Percentiles rank a stretch among this genome's conserved stretches.
Evolutionary conservation across 306 rosid genomes (phyloP).

Genomic region (Delonix regia): DNA sequence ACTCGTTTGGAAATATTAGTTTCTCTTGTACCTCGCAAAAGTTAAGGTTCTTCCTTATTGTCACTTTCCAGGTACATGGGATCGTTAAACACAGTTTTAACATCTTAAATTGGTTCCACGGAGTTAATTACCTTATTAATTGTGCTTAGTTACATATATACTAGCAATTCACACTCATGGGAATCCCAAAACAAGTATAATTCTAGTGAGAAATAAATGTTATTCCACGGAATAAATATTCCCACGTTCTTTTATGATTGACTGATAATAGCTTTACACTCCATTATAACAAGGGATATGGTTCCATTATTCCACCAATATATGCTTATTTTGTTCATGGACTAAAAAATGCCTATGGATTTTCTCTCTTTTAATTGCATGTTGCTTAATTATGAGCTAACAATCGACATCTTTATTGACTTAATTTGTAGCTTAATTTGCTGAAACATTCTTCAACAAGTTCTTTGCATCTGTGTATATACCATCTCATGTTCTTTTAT

Average conservation of each 20-base stretch:
- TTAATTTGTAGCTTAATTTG: slow-evolving; percentile 49
- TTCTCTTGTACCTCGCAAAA: background rate
- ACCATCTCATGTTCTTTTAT: background rate
- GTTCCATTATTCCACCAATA: slow-evolving; percentile 57
- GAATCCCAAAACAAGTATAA: background rate
- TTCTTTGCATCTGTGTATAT: slow-evolving; percentile 27
- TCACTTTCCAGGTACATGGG: slow-evolving; percentile 8
- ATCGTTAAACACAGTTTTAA: background rate
- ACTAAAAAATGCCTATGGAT: slow-evolving; percentile 33
- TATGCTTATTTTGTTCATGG: slow-evolving; percentile 34
- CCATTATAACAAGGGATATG: slow-evolving; percentile 45
- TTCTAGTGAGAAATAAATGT: background rate
- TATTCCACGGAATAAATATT: slow-evolving; percentile 32
- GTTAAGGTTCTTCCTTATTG: background rate
- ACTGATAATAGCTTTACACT: slow-evolving; percentile 28
- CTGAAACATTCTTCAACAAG: slow-evolving; percentile 39
- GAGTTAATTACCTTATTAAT: background rate
- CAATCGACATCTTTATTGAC: slow-evolving; percentile 30
- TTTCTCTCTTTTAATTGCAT: slow-evolving; percentile 30
- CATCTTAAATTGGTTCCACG: background rate
- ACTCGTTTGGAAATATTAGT: background rate
- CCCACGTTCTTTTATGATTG: slow-evolving; percentile 12
- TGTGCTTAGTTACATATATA: slow-evolving; percentile 1
- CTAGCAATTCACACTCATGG: background rate
- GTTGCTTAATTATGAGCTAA: slow-evolving; percentile 36